Percentiles rank a stretch among this genome's conserved stretches.
These are phyloP conservation scores for Hydrangea macrophylla DNA, from an alignment of 148 eudicot species.

Conservation along the genomic window DNA sequence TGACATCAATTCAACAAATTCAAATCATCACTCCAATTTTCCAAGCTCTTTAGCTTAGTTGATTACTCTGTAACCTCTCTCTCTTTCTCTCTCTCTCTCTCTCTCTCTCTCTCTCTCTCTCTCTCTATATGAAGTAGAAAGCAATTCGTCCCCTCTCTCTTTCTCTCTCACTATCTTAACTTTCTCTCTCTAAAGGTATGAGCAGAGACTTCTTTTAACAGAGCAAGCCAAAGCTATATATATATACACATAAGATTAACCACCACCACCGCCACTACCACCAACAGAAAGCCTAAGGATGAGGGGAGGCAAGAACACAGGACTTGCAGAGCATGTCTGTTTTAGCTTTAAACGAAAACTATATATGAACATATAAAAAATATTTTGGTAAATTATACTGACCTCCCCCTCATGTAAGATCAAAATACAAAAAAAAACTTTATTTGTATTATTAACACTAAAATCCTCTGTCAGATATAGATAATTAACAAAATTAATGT, in stretches of 20 bases:
- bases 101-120: background rate
- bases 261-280: background rate
- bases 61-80: background rate
- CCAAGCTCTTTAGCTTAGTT: background rate
- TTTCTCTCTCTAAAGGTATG: background rate
- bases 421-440: background rate
- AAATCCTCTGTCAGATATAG: too few species aligned
- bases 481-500: too few species aligned
- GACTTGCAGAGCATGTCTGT: conserved; percentile 31
- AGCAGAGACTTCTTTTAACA: background rate
- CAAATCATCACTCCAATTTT: background rate
- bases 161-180: background rate
- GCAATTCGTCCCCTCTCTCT: background rate
- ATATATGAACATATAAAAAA: too few species aligned
- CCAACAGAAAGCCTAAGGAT: background rate
- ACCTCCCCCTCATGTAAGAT: background rate
- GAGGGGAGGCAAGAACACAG: conserved; percentile 11
- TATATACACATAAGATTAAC: background rate
- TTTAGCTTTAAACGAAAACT: conserved; percentile 4
- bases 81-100: background rate
- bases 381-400: too few species aligned
- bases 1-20: background rate
- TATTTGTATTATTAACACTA: background rate
- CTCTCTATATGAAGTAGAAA: background rate
- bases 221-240: background rate